Conservation (phyloP, 805 yeast species). For the Cyberlindnera veronae region DNA sequence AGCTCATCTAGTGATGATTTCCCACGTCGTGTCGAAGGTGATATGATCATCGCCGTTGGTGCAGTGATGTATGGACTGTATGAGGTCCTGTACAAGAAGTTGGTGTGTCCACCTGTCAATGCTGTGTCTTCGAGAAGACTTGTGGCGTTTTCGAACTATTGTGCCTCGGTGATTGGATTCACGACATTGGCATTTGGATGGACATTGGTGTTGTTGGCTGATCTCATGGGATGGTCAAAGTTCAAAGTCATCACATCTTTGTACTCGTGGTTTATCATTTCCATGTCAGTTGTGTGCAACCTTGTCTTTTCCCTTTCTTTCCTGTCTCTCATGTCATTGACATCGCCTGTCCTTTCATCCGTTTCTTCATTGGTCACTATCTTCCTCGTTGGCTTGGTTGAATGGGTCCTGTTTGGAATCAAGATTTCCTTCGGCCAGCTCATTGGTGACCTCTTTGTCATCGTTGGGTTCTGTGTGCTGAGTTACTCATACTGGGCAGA, state of each 20-base stretch:
- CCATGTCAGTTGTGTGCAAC: constrained; percentile 57
- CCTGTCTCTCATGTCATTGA: constrained; percentile 73
- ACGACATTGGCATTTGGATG: constrained; percentile 50
- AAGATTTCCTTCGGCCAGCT: constrained; percentile 53
- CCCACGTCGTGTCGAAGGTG: constrained; percentile 66
- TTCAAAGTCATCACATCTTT: constrained; percentile 49
- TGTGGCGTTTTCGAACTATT: constrained; percentile 74
- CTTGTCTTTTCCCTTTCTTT: constrained; percentile 68
- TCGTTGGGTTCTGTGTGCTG: constrained; percentile 64
- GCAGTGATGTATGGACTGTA: constrained; percentile 78
- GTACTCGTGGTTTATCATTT: constrained; percentile 41
- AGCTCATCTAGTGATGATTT: constrained; percentile 29
- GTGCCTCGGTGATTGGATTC: constrained; percentile 65
- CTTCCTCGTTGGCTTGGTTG: constrained; percentile 72
- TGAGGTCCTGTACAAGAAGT: constrained; percentile 77
- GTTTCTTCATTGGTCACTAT: constrained; percentile 71
- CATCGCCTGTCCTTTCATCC: constrained; percentile 79
- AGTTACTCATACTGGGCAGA: constrained; percentile 66
- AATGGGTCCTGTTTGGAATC: constrained; percentile 64
- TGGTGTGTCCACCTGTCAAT: constrained; percentile 69
- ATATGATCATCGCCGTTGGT: constrained; percentile 65
- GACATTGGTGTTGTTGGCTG: constrained; percentile 43
- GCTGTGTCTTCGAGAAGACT: constrained; percentile 63
- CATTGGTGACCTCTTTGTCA: constrained; percentile 65
- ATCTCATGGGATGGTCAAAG: constrained; percentile 52